Percentiles rank a stretch among this genome's conserved stretches.
Evolutionary conservation across 208 protist genomes (phyloP).

Genomic region (Balamuthia mandrillaris): DNA sequence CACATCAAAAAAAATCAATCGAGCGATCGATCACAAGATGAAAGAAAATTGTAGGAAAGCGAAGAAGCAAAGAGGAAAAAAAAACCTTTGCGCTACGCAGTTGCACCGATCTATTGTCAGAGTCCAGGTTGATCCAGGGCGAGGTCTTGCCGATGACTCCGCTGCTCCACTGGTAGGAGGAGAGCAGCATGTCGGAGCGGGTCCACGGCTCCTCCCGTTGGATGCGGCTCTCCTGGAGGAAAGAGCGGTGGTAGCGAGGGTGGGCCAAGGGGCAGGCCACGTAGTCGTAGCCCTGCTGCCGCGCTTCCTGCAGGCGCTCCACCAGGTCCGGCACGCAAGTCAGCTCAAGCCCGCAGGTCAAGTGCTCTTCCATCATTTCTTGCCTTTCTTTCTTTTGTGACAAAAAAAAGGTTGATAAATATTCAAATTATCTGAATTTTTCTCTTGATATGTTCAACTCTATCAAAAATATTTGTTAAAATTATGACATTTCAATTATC

Average conservation of each 20-base stretch:
- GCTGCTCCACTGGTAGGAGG: slow-evolving; percentile 54
- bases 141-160: slow-evolving; percentile 60
- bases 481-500: too few species aligned
- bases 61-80: neutral
- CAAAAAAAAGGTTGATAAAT: too few species aligned
- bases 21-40: neutral
- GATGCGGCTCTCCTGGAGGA: neutral
- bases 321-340: slow-evolving; percentile 10
- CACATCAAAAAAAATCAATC: neutral
- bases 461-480: too few species aligned
- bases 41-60: neutral
- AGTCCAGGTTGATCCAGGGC: slow-evolving; percentile 35
- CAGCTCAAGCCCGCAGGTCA: neutral
- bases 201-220: slow-evolving; percentile 46
- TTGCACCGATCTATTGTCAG: neutral
- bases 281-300: slow-evolving; percentile 16
- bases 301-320: neutral
- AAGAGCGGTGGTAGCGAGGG: slow-evolving; percentile 23
- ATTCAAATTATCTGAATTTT: too few species aligned
- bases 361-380: neutral
- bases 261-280: slow-evolving; percentile 32
- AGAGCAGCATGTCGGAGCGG: slow-evolving; percentile 65
- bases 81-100: slow-evolving; percentile 34
- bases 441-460: too few species aligned
- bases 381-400: neutral